These are phyloP conservation scores for Colletotrichum horii DNA, from an alignment of 2,329 filamentous ascomycete species.

Conservation along the genomic window DNA sequence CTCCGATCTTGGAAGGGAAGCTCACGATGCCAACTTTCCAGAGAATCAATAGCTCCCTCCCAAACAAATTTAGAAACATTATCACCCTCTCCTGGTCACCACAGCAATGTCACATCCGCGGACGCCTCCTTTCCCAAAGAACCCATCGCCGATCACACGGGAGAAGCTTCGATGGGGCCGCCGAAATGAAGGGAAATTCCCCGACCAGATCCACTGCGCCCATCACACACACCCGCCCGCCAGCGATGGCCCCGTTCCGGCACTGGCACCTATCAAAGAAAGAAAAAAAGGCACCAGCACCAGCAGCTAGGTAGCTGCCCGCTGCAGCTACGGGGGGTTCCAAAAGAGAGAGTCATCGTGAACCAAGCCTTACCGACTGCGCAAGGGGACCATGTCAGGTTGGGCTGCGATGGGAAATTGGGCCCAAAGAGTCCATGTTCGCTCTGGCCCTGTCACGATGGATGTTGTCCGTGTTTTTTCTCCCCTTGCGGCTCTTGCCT, in stretches of 20 bases:
- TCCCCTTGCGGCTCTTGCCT: neutral
- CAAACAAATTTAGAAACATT: neutral
- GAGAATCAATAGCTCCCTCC: neutral
- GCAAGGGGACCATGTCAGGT: constrained; percentile 2
- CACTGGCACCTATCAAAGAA: neutral
- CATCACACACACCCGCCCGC: neutral
- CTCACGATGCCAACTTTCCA: neutral
- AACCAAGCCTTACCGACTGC: neutral
- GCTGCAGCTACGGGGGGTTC: neutral
- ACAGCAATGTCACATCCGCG: neutral
- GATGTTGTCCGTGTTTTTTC: neutral
- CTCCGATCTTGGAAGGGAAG: neutral
- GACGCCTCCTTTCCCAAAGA: neutral
- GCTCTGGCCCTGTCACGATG: neutral
- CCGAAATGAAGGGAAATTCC: constrained; percentile 8
- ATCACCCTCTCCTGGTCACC: neutral
- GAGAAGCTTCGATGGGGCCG: constrained; percentile 7
- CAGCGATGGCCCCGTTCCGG: neutral
- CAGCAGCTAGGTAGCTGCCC: neutral
- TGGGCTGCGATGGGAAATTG: constrained; percentile 15
- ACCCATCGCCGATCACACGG: neutral
- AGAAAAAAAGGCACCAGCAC: neutral
- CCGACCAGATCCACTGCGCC: constrained; percentile 3
- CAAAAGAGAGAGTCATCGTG: neutral
- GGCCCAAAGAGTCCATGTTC: neutral